Conservation (phyloP, 768 basidiomycete genomes). For the Pleurotus giganteus region DNA sequence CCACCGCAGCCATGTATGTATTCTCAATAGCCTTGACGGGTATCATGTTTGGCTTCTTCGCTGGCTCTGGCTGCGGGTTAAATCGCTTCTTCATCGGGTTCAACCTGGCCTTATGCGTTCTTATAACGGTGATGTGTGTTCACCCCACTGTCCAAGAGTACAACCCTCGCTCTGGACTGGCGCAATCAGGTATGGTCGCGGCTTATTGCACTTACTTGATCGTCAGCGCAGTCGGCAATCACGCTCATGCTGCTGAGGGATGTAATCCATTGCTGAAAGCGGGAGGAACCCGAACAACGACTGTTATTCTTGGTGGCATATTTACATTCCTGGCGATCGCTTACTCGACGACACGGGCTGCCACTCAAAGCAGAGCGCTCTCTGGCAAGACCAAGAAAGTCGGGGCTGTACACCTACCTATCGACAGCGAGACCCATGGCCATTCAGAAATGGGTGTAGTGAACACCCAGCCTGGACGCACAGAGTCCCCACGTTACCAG, state of each 20-base stretch:
- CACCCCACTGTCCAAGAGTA: constrained; percentile 86
- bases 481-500: constrained; percentile 88
- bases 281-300: constrained; percentile 72
- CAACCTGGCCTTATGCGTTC: constrained; percentile 79
- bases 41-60: constrained; percentile 90
- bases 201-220: constrained; percentile 96
- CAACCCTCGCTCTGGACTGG: constrained; percentile 92
- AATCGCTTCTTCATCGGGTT: constrained; percentile 98
- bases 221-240: constrained; percentile 91
- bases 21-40: constrained; percentile 83
- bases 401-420: constrained; percentile 61
- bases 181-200: constrained; percentile 96
- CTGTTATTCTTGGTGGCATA: constrained; percentile 84
- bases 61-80: constrained; percentile 78
- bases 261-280: constrained; percentile 88
- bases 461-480: constrained; percentile 78
- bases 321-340: constrained; percentile 99
- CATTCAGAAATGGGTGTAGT: constrained; percentile 76
- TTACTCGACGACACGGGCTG: constrained; percentile 94
- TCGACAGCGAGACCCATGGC: constrained; percentile 45
- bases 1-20: constrained; percentile 86
- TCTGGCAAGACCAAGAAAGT: constrained; percentile 69
- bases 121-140: constrained; percentile 81
- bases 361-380: constrained; percentile 90
- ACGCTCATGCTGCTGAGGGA: constrained; percentile 63